These are phyloP conservation scores for Datura wrightii DNA, from an alignment of 257 asterid species.

Conservation along the genomic window DNA sequence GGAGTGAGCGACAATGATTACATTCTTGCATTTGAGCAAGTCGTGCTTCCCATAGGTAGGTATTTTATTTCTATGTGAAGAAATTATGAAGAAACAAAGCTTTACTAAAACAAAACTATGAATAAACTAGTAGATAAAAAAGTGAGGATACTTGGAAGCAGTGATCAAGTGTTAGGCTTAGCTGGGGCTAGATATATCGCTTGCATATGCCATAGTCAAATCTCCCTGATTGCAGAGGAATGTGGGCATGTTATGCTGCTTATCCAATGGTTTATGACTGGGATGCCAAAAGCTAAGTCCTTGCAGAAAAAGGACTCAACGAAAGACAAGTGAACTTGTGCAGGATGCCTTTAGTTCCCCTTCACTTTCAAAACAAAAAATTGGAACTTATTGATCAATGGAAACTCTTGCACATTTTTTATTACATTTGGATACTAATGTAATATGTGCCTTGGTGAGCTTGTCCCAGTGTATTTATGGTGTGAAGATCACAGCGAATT, in stretches of 20 bases:
- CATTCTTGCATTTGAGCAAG: constrained; percentile 86
- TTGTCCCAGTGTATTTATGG: background rate
- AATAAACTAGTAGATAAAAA: background rate
- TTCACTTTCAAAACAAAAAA: background rate
- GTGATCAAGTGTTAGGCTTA: background rate
- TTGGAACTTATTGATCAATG: constrained; percentile 10
- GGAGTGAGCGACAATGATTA: constrained; percentile 99
- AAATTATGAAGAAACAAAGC: background rate
- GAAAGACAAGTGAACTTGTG: constrained; percentile 6
- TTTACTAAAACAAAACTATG: constrained; percentile 6
- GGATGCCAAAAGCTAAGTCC: constrained; percentile 21
- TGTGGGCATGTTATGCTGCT: constrained; percentile 1
- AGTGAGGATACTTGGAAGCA: constrained; percentile 22
- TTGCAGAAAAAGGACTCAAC: background rate
- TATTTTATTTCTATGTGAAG: background rate
- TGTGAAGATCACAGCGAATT: background rate
- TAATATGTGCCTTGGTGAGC: background rate
- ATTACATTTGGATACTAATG: background rate
- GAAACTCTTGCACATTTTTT: background rate
- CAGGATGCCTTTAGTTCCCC: background rate
- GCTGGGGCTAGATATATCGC: background rate
- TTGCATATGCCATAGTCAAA: background rate
- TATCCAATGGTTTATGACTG: background rate
- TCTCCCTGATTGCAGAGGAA: constrained; percentile 8
- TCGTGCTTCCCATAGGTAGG: constrained; percentile 93